Evolutionary conservation across 306 rosid genomes (phyloP).

Genomic region (Citrullus mucosospermus): DNA sequence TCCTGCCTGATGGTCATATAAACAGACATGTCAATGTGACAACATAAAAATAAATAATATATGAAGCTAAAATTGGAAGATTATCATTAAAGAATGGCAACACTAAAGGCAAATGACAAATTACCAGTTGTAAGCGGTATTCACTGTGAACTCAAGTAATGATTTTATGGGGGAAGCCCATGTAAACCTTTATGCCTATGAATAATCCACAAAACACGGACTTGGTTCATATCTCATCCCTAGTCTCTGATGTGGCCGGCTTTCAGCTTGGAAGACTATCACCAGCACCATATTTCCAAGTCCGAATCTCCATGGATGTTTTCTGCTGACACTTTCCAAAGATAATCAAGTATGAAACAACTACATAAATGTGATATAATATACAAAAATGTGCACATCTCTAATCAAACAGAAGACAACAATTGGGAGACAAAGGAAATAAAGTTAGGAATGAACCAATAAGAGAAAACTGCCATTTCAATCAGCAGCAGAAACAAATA

Average conservation of each 20-base stretch:
- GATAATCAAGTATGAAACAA: slow-evolving; percentile 22
- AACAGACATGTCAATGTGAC: not conserved
- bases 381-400: slow-evolving; percentile 10
- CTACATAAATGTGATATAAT: slow-evolving; percentile 30
- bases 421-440: slow-evolving; percentile 20
- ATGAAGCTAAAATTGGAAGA: not conserved
- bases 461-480: slow-evolving; percentile 29
- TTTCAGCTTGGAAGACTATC: not conserved
- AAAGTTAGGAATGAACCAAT: slow-evolving; percentile 30
- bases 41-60: not conserved
- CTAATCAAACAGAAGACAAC: slow-evolving; percentile 18
- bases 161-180: not conserved
- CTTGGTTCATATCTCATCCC: not conserved
- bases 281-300: not conserved
- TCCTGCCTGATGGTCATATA: not conserved
- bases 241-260: not conserved
- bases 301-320: slow-evolving; percentile 14
- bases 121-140: not conserved
- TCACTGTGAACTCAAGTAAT: not conserved
- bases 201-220: not conserved
- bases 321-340: slow-evolving; percentile 7
- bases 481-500: slow-evolving; percentile 21
- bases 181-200: not conserved
- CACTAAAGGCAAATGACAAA: not conserved
- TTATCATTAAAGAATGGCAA: not conserved